Evolutionary conservation across 441 rosid genomes (phyloP).

Genomic region (Erodium chrysanthum): DNA sequence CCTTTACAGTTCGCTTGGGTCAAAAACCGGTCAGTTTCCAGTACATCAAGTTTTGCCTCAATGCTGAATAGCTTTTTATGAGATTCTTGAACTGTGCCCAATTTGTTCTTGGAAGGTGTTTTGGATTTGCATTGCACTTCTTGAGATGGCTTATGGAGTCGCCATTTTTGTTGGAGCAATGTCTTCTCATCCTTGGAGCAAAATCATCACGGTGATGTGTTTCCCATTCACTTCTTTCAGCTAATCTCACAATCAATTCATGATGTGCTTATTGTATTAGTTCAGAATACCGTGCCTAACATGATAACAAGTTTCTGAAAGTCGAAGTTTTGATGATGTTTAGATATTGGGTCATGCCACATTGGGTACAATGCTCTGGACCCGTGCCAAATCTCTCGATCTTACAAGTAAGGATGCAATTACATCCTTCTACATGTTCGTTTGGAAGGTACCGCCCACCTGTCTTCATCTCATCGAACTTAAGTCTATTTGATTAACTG

Average conservation of each 20-base stretch:
- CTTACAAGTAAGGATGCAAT: conserved; percentile 66
- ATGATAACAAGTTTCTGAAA: no score
- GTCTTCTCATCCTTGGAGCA: conserved; percentile 74
- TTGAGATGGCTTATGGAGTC: conserved; percentile 67
- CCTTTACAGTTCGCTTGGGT: conserved; percentile 79
- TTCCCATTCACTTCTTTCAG: no score
- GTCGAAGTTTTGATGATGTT: neutral
- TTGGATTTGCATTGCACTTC: conserved; percentile 76
- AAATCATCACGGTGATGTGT: conserved; percentile 51
- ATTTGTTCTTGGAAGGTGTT: conserved; percentile 45
- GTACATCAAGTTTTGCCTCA: neutral
- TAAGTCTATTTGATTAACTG: no score
- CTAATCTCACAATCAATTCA: no score
- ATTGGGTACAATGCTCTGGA: conserved; percentile 53
- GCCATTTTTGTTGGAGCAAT: conserved; percentile 74
- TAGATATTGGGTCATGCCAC: conserved; percentile 71
- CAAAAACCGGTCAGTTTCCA: conserved; percentile 50
- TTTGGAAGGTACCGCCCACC: conserved; percentile 97
- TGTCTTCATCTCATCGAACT: no score
- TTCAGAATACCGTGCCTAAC: no score
- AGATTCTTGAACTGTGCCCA: no score
- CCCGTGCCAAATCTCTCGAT: conserved; percentile 65
- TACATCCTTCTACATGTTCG: conserved; percentile 87
- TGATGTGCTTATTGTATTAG: no score
- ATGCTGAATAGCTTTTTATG: neutral